Evolutionary conservation across 495 filamentous ascomycete genomes (phyloP).

Genomic region (Ramalina intermedia): DNA sequence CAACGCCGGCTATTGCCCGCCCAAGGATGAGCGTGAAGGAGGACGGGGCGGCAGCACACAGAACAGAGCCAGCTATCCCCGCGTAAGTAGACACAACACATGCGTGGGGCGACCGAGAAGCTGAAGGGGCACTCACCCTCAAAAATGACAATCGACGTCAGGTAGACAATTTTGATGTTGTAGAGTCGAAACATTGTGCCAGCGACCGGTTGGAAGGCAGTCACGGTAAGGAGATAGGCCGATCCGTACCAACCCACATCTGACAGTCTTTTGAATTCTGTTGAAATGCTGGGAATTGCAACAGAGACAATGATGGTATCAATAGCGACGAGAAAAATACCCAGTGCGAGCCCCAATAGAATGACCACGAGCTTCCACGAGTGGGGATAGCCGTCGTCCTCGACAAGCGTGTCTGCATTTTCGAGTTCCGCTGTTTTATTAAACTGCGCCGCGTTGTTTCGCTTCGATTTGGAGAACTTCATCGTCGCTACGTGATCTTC

Average conservation of each 20-base stretch:
- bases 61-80: conserved; percentile 23
- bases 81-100: conserved; percentile 61
- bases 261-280: conserved; percentile 45
- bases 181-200: conserved; percentile 52
- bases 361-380: not conserved
- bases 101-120: conserved; percentile 44
- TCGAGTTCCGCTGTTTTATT: too few species aligned
- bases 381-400: too few species aligned
- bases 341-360: conserved; percentile 1
- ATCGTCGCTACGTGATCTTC: too few species aligned
- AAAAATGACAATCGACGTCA: conserved; percentile 48
- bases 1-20: conserved; percentile 60
- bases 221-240: conserved; percentile 53
- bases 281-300: conserved; percentile 51
- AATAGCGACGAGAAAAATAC: conserved; percentile 8
- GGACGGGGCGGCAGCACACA: conserved; percentile 54
- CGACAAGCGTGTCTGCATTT: too few species aligned
- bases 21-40: conserved; percentile 56
- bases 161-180: conserved; percentile 40
- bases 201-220: conserved; percentile 42
- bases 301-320: conserved; percentile 9
- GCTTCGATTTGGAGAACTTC: too few species aligned
- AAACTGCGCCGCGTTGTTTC: too few species aligned
- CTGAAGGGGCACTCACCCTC: conserved; percentile 41
- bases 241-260: conserved; percentile 53